phyloP scores from a whole-genome alignment of 768 basidiomycete species.

The Boletus subparvulus region DNA sequence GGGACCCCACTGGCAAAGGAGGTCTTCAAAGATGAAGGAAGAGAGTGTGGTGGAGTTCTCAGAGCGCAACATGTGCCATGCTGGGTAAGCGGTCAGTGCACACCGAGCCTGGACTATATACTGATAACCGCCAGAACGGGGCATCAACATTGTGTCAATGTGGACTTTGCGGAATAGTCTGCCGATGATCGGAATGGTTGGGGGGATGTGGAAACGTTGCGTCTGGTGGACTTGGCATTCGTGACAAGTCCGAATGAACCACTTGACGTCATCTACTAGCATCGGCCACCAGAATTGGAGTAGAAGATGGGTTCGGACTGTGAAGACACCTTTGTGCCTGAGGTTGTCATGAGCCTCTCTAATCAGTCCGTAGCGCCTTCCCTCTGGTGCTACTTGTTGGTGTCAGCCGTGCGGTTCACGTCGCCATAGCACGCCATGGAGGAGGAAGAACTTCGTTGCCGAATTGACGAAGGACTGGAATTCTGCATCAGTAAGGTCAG shows the following conservation, averaged over 20 bases:
- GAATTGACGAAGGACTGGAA: too few species aligned
- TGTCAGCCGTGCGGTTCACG: too few species aligned
- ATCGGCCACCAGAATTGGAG: background rate
- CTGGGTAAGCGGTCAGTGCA: background rate
- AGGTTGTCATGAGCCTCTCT: background rate
- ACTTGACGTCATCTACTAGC: background rate
- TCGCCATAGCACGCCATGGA: too few species aligned
- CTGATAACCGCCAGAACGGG: background rate
- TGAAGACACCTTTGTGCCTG: conserved; percentile 1
- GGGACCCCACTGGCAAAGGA: background rate
- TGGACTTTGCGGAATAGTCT: background rate
- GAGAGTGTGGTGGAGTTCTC: background rate
- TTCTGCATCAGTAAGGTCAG: too few species aligned
- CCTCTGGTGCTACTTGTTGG: too few species aligned
- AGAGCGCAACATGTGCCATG: background rate
- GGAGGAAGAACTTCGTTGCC: too few species aligned
- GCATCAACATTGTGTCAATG: background rate
- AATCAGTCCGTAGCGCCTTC: background rate
- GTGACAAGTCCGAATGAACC: background rate
- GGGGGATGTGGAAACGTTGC: background rate
- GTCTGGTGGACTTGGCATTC: background rate
- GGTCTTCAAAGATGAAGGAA: background rate
- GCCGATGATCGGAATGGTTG: background rate
- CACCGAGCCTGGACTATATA: conserved; percentile 15
- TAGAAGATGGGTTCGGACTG: rapidly evolving